These are phyloP conservation scores for Cymodocea nodosa DNA, from an alignment of 116 monocot species.

Conservation along the genomic window DNA sequence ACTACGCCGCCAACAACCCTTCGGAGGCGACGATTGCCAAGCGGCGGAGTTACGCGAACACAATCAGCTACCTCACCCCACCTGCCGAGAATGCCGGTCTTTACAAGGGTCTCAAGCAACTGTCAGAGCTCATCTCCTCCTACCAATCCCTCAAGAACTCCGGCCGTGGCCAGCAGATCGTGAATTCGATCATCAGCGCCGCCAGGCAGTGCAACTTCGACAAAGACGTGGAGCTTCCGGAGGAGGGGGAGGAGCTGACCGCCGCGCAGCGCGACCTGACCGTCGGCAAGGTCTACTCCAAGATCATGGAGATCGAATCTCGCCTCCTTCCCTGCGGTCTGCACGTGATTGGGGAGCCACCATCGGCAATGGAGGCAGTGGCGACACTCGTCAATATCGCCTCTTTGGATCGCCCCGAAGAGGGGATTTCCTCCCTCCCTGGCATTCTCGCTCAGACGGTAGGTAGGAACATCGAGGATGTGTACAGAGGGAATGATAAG, in stretches of 20 bases:
- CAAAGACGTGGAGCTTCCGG: conserved; percentile 86
- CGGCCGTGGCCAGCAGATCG: conserved; percentile 85
- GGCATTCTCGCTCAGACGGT: conserved; percentile 71
- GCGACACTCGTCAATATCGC: conserved; percentile 94
- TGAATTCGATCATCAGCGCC: conserved; percentile 94
- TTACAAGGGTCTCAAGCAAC: conserved; percentile 98
- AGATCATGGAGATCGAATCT: conserved; percentile 99
- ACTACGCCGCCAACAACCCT: conserved; percentile 98
- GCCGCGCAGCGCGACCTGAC: conserved; percentile 53
- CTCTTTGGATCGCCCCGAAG: conserved; percentile 83
- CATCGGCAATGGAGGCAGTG: conserved; percentile 81
- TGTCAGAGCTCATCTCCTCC: conserved; percentile 89
- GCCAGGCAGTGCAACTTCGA: conserved; percentile 95
- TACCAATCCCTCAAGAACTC: conserved; percentile 95
- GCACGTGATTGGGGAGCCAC: conserved; percentile 96
- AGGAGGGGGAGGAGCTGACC: conserved; percentile 59
- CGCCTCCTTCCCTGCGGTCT: conserved; percentile 90
- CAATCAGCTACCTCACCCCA: conserved; percentile 93
- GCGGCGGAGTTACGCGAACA: conserved; percentile 92
- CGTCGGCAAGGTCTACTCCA: conserved; percentile 95
- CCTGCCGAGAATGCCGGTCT: conserved; percentile 98
- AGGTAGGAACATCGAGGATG: conserved; percentile 74
- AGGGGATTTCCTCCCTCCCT: conserved; percentile 65
- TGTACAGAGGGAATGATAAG: conserved; percentile 78
- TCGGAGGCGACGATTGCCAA: conserved; percentile 98